Conservation (phyloP, 1,284 basidiomycete species). For the Meira miltonrushii region DNA sequence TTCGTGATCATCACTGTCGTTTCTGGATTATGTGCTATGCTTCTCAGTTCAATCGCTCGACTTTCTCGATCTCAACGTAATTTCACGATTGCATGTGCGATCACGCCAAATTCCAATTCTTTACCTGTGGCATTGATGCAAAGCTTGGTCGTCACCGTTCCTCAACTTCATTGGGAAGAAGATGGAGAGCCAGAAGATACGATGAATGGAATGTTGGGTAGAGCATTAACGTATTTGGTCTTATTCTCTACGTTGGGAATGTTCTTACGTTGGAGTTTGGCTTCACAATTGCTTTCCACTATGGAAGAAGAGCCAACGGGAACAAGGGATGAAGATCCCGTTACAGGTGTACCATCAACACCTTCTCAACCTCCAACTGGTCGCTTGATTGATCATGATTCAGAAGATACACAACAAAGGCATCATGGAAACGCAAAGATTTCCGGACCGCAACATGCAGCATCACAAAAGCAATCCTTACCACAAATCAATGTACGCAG, state of each 20-base stretch:
- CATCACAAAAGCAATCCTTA: too few species aligned
- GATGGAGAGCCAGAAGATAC: slow-evolving; percentile 63
- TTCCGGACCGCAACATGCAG: not conserved
- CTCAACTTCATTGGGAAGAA: slow-evolving; percentile 73
- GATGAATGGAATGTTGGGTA: slow-evolving; percentile 79
- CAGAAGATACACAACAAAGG: not conserved
- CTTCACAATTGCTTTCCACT: slow-evolving; percentile 53
- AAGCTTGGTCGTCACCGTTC: slow-evolving; percentile 76
- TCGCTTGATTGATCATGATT: slow-evolving; percentile 13
- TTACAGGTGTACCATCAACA: not conserved
- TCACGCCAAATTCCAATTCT: slow-evolving; percentile 71
- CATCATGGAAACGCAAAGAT: not conserved
- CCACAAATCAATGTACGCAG: slow-evolving; percentile 27
- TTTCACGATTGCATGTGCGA: slow-evolving; percentile 53
- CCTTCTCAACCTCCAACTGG: slow-evolving; percentile 3
- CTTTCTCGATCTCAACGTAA: slow-evolving; percentile 51
- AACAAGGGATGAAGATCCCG: not conserved
- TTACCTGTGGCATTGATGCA: slow-evolving; percentile 88
- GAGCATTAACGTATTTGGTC: slow-evolving; percentile 85
- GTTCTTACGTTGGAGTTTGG: slow-evolving; percentile 57
- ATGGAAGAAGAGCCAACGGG: slow-evolving; percentile 41
- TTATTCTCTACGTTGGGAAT: slow-evolving; percentile 89
- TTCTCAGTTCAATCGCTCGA: slow-evolving; percentile 45
- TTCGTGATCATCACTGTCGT: slow-evolving; percentile 60
- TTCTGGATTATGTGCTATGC: slow-evolving; percentile 47